Evolutionary conservation across 164 flowering plant genomes (phyloP).

Genomic region (Santalum album): DNA sequence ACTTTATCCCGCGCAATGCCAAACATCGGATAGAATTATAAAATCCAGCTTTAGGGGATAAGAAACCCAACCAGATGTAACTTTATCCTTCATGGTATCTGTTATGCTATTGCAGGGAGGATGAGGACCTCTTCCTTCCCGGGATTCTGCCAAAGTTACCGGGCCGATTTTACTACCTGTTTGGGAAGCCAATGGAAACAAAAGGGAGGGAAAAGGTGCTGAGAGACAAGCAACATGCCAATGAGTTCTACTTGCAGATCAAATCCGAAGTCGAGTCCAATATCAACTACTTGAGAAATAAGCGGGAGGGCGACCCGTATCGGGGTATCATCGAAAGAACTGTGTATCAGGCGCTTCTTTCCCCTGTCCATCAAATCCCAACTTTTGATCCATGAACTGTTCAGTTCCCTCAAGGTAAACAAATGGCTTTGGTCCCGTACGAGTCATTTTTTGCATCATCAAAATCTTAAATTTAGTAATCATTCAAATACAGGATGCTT

Average conservation of each 20-base stretch:
- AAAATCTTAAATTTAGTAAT: no score
- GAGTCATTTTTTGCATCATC: no score
- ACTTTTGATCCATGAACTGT: slow-evolving; percentile 39
- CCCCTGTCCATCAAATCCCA: slow-evolving; percentile 26
- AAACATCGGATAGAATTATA: no score
- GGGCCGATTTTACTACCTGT: slow-evolving; percentile 74
- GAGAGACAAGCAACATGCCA: slow-evolving; percentile 45
- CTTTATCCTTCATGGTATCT: not conserved
- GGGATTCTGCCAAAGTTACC: slow-evolving; percentile 70
- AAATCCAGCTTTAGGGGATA: no score
- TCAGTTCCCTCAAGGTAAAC: no score
- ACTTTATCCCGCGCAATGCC: no score
- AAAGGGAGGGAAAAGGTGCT: slow-evolving; percentile 38
- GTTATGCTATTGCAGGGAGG: slow-evolving; percentile 28
- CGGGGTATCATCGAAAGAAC: slow-evolving; percentile 50
- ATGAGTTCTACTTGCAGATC: slow-evolving; percentile 49
- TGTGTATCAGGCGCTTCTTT: slow-evolving; percentile 26
- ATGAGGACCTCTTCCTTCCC: slow-evolving; percentile 42
- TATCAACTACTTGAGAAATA: slow-evolving; percentile 48
- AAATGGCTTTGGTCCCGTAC: no score
- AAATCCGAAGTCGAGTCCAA: slow-evolving; percentile 50
- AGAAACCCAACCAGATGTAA: not conserved
- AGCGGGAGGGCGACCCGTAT: slow-evolving; percentile 80
- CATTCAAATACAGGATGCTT: no score
- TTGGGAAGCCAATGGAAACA: slow-evolving; percentile 77